These are phyloP conservation scores for Nymphaea thermarum DNA, from an alignment of 164 flowering plant species.

Conservation along the genomic window DNA sequence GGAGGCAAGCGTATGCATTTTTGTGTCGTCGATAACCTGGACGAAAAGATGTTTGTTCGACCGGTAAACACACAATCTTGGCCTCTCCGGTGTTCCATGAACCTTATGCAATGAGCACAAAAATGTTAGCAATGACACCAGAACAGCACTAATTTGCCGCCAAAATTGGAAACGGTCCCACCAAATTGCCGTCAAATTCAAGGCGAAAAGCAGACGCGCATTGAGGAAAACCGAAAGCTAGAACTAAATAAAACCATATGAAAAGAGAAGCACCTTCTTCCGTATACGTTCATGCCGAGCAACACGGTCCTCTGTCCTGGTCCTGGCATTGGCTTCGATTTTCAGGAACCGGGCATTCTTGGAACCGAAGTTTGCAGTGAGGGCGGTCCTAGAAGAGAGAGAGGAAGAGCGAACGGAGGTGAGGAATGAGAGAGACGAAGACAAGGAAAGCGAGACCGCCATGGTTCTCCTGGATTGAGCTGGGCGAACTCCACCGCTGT, in stretches of 20 bases:
- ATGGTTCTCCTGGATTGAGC: background rate
- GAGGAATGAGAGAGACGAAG: slow-evolving; percentile 14
- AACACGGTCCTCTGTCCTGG: slow-evolving; percentile 45
- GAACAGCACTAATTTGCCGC: background rate
- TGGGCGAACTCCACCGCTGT: no score
- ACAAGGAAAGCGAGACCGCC: slow-evolving; percentile 2
- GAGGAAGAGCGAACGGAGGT: slow-evolving; percentile 11
- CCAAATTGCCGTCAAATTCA: background rate
- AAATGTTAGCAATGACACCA: background rate
- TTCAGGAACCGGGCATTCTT: background rate
- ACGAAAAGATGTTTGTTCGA: slow-evolving; percentile 90
- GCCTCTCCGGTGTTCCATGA: slow-evolving; percentile 91
- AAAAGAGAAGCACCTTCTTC: slow-evolving; percentile 46
- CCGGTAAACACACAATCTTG: slow-evolving; percentile 78
- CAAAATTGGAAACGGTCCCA: background rate
- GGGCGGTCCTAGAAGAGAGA: background rate
- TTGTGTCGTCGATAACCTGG: slow-evolving; percentile 91
- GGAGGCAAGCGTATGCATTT: slow-evolving; percentile 95
- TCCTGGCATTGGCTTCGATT: slow-evolving; percentile 38
- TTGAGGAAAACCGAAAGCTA: background rate
- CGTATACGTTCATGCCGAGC: slow-evolving; percentile 73
- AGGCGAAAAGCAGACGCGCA: background rate
- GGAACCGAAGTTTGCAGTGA: slow-evolving; percentile 5
- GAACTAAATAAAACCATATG: background rate
- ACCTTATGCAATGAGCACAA: slow-evolving; percentile 32